phyloP scores from a whole-genome alignment of 306 rosid genomes.

The Lathyrus oleraceus region DNA sequence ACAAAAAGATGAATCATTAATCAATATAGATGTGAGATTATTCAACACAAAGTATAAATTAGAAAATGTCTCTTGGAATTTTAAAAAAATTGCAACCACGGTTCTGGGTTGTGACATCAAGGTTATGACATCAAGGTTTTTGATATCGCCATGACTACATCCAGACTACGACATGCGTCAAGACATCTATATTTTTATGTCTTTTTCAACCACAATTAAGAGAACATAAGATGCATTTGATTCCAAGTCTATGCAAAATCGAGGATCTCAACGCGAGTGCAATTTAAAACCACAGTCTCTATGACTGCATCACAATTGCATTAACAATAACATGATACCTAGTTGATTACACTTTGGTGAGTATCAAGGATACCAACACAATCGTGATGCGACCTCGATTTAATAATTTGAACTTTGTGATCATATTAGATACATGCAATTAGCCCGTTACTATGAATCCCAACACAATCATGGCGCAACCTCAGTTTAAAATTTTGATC shows the following conservation, averaged over 20 bases:
- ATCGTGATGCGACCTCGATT: neutral
- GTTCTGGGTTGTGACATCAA: neutral
- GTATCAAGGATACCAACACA: neutral
- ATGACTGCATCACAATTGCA: neutral
- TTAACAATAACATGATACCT: neutral
- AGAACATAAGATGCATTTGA: neutral
- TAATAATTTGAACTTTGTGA: neutral
- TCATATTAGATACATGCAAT: neutral
- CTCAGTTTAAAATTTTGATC: no score
- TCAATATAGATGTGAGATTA: neutral
- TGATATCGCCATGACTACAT: neutral
- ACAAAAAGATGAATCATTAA: constrained; percentile 18
- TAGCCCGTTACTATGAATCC: neutral
- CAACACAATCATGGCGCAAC: neutral
- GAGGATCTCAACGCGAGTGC: neutral
- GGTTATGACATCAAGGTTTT: neutral
- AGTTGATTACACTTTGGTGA: neutral
- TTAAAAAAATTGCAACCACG: neutral
- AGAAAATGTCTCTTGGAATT: neutral
- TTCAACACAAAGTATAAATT: neutral
- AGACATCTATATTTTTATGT: neutral
- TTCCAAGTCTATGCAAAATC: neutral
- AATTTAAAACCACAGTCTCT: neutral
- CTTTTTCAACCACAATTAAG: neutral
- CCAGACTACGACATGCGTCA: neutral